These are phyloP conservation scores for Trypanosoma melophagium DNA, from an alignment of 208 protist genomes.

Conservation along the genomic window DNA sequence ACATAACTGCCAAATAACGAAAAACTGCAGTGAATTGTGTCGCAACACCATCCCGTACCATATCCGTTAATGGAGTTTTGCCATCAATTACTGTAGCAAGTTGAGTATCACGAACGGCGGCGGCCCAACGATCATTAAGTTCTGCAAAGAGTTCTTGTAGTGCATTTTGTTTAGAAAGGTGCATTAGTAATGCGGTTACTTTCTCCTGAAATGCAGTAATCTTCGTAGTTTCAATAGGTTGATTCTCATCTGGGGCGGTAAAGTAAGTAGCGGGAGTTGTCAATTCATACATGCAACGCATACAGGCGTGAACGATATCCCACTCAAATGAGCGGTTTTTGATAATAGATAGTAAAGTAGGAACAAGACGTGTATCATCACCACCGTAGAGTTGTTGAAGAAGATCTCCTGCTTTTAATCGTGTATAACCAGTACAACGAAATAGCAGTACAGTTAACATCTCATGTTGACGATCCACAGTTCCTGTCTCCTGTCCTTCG, in stretches of 20 bases:
- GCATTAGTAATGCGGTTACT: slow-evolving; percentile 44
- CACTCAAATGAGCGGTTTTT: slow-evolving; percentile 63
- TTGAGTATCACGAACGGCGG: slow-evolving; percentile 33
- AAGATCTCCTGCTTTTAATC: slow-evolving; percentile 62
- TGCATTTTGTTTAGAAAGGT: slow-evolving; percentile 36
- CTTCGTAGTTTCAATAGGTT: slow-evolving; percentile 48
- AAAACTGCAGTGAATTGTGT: slow-evolving; percentile 64
- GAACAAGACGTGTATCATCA: slow-evolving; percentile 49
- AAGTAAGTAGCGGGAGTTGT: slow-evolving; percentile 82
- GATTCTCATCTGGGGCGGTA: slow-evolving; percentile 29
- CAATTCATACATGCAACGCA: slow-evolving; percentile 81
- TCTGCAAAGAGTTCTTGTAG: slow-evolving; percentile 51
- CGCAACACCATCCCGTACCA: neutral
- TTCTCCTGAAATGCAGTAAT: slow-evolving; percentile 70
- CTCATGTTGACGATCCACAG: slow-evolving; percentile 42
- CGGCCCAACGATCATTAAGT: slow-evolving; percentile 48
- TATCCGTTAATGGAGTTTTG: neutral
- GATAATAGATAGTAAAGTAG: slow-evolving; percentile 49
- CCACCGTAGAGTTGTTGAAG: slow-evolving; percentile 68
- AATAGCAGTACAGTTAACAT: slow-evolving; percentile 82
- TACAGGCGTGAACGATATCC: slow-evolving; percentile 66
- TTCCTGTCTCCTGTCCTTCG: slow-evolving; percentile 30
- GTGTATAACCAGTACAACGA: slow-evolving; percentile 75
- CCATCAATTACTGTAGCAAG: slow-evolving; percentile 17
- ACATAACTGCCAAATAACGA: slow-evolving; percentile 58